These are phyloP conservation scores for Rhizophagus sp. DNA, from an alignment of 192 early-diverging fungal species.

Conservation along the genomic window DNA sequence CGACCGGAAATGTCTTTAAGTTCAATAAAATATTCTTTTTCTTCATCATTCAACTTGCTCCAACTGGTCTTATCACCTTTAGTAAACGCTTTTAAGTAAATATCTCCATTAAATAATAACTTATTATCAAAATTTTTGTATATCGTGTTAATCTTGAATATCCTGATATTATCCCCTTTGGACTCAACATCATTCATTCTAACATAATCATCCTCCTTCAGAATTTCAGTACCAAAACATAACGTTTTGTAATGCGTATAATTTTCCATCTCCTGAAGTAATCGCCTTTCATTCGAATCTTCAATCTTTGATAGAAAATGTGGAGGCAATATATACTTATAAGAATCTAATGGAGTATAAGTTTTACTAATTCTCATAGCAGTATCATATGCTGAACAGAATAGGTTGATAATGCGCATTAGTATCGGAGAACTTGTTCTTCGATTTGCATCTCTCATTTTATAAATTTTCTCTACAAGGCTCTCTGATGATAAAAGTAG, in stretches of 20 bases:
- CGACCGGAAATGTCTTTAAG: conserved; percentile 1
- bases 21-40: conserved; percentile 4
- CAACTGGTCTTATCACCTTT: background rate
- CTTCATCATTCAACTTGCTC: conserved; percentile 5
- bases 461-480: background rate
- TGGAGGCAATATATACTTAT: background rate
- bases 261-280: conserved; percentile 2
- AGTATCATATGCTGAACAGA: background rate
- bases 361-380: background rate
- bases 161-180: background rate
- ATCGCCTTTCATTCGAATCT: background rate
- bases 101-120: conserved; percentile 3
- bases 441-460: background rate
- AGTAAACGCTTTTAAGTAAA: background rate
- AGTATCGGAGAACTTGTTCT: background rate
- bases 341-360: background rate
- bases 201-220: conserved; percentile 7
- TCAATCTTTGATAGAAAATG: background rate
- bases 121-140: conserved; percentile 6
- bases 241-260: conserved; percentile 1
- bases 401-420: background rate
- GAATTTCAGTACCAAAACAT: background rate
- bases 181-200: background rate
- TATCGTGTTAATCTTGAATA: conserved; percentile 15
- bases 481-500: background rate